Evolutionary conservation across 441 rosid genomes (phyloP), one percentile per base, ranked within the genome.

Genomic region (Cnidoscolus chayamansa): DNA sequence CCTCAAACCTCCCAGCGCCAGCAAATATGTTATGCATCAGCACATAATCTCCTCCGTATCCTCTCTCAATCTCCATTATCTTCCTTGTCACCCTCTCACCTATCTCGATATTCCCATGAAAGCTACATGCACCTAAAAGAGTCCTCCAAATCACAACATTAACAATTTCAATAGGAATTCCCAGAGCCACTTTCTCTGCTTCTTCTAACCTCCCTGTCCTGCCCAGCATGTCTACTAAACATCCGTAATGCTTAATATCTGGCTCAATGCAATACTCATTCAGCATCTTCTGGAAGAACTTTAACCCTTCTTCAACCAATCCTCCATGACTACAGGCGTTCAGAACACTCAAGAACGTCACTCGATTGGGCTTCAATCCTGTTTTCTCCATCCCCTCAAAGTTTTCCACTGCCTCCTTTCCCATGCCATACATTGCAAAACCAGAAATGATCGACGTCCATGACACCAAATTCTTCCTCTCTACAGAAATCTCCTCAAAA

Each of bases 301-400:
- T 77, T n/a, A 88, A 79, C 70, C 97, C 96, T 56, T 88, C 90
- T 63, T 92, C 93, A 12, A 89, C 87, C 78, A 88, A 79, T 40
- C 91, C 97, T 80, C 92, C 96, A 76, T 92, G 99, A 73, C 97
- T 91, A 69, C 94, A 92, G 56, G 93, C 98, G 83, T 81, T 90
- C 72, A 94, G 75, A 67, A 91, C 86, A 70, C 97, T 89, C 79
- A 91, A 72, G 78, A 87, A 88, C 0, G 94, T 90, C 45, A 88
- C 93, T 78, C 84, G 72, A 48, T 92, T 92, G 0, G 97, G 93
- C 32, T 72, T 88, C 77, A 87, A 59, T 32, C 89, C 89, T 31
- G 63, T 60, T 67, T 71, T 83, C 83, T 84, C 88, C 90, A 94
- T 89, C 72, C 81, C 84, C 56, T 79, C 79, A 75, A 89, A 90